These are phyloP conservation scores for Lophiotrema nucula DNA, from an alignment of 495 filamentous ascomycete species.

Conservation along the genomic window DNA sequence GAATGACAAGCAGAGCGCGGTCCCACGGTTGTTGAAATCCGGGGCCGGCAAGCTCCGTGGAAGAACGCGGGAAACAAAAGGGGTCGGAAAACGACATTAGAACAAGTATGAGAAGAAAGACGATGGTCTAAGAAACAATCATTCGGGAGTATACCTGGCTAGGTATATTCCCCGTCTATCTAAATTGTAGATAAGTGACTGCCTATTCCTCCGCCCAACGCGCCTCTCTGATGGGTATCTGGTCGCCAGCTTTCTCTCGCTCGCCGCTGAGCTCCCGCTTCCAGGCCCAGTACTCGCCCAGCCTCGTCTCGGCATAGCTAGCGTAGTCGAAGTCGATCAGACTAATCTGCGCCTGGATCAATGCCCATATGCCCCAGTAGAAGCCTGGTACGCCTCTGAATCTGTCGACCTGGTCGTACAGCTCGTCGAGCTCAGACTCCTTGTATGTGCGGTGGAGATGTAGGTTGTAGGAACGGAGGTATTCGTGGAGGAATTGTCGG, in stretches of 20 bases:
- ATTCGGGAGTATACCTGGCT: no score
- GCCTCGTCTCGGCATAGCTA: conserved; percentile 78
- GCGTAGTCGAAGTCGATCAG: conserved; percentile 98
- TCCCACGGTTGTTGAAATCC: conserved; percentile 30
- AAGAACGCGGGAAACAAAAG: no score
- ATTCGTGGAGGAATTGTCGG: conserved; percentile 77
- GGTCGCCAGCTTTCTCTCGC: conserved; percentile 54
- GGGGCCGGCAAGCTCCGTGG: no score
- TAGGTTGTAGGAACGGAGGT: conserved; percentile 60
- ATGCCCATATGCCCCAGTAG: conserved; percentile 90
- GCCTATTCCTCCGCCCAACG: no score
- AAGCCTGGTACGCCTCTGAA: conserved; percentile 91
- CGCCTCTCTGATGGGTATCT: conserved; percentile 72
- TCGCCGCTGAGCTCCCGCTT: conserved; percentile 66
- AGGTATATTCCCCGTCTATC: no score
- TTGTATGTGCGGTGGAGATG: conserved; percentile 38
- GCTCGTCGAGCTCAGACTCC: conserved; percentile 59
- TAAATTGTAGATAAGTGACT: no score
- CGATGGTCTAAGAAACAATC: no score
- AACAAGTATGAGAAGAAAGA: no score
- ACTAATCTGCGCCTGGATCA: conserved; percentile 93
- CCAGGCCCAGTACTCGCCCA: conserved; percentile 98
- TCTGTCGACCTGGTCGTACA: conserved; percentile 77
- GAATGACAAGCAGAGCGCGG: no score
- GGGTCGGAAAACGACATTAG: no score